Percentiles rank a stretch among this genome's conserved stretches.
Conservation (phyloP, 2,329 filamentous ascomycete species). For the Fusarium nanum region DNA sequence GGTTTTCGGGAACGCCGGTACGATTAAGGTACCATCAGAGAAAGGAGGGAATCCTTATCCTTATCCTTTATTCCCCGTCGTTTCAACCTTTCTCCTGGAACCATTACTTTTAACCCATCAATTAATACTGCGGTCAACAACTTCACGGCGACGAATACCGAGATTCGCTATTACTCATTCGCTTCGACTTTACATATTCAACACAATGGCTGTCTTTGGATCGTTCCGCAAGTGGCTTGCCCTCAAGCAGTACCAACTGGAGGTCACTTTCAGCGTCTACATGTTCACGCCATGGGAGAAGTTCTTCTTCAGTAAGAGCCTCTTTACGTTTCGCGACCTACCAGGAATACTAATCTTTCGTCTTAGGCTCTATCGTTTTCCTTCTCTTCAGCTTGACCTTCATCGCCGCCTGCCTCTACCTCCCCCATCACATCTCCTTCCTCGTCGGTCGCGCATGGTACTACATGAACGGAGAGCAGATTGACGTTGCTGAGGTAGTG, state of each 20-base stretch:
- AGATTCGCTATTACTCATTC: not conserved
- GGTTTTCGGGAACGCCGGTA: slow-evolving; percentile 41
- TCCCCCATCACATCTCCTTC: slow-evolving; percentile 88
- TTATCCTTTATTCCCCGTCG: slow-evolving; percentile 21
- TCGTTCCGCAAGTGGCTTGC: slow-evolving; percentile 84
- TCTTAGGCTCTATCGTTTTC: slow-evolving; percentile 89
- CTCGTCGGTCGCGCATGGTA: slow-evolving; percentile 90
- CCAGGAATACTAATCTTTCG: slow-evolving; percentile 47
- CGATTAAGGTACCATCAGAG: slow-evolving; percentile 29
- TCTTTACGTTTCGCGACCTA: not conserved
- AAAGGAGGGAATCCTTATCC: slow-evolving; percentile 32
- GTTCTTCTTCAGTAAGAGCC: slow-evolving; percentile 89
- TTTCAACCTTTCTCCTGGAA: slow-evolving; percentile 34
- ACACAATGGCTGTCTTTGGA: slow-evolving; percentile 55
- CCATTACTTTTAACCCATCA: not conserved
- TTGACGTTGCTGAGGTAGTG: slow-evolving; percentile 57
- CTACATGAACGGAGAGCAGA: slow-evolving; percentile 88
- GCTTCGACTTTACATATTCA: not conserved
- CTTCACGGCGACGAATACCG: slow-evolving; percentile 1
- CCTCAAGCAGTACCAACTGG: slow-evolving; percentile 97
- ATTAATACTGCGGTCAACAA: not conserved
- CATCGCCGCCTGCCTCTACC: slow-evolving; percentile 90
- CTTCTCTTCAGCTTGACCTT: slow-evolving; percentile 87
- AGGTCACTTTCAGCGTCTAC: slow-evolving; percentile 96
- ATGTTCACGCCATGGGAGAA: slow-evolving; percentile 98